Conservation (phyloP, 2,329 filamentous ascomycete species). For the Colletotrichum sp. region DNA sequence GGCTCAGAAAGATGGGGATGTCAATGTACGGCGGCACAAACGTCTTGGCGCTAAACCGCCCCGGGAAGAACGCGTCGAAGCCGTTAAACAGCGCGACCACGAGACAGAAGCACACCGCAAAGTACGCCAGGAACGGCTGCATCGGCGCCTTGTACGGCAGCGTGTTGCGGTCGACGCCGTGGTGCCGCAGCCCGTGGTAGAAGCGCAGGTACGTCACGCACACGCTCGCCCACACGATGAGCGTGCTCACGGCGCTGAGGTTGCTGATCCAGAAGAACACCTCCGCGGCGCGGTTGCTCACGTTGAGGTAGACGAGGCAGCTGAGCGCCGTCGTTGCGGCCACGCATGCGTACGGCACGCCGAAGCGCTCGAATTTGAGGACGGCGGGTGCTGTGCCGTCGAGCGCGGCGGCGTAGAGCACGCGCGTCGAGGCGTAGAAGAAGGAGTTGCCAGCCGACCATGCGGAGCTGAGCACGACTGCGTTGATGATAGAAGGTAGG, state of each 20-base stretch:
- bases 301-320: conserved; percentile 68
- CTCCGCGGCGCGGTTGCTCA: conserved; percentile 48
- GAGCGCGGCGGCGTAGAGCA: conserved; percentile 63
- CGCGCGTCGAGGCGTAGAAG: conserved; percentile 63
- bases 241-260: conserved; percentile 71
- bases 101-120: conserved; percentile 64
- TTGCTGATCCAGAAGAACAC: conserved; percentile 55
- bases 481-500: conserved; percentile 77
- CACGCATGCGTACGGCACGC: conserved; percentile 14
- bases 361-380: conserved; percentile 56
- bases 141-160: conserved; percentile 69
- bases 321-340: conserved; percentile 60
- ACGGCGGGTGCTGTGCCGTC: conserved; percentile 63
- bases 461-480: conserved; percentile 74
- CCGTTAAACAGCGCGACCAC: conserved; percentile 75
- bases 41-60: conserved; percentile 43
- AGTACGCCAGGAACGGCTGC: conserved; percentile 73
- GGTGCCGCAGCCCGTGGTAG: conserved; percentile 66
- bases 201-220: conserved; percentile 74
- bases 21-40: conserved; percentile 76
- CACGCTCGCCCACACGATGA: conserved; percentile 73
- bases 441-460: conserved; percentile 74
- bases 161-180: conserved; percentile 68
- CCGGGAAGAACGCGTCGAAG: conserved; percentile 73
- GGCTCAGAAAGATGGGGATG: conserved; percentile 68